phyloP scores from a whole-genome alignment of 768 basidiomycete species.

The Glaciozyma antarctica region DNA sequence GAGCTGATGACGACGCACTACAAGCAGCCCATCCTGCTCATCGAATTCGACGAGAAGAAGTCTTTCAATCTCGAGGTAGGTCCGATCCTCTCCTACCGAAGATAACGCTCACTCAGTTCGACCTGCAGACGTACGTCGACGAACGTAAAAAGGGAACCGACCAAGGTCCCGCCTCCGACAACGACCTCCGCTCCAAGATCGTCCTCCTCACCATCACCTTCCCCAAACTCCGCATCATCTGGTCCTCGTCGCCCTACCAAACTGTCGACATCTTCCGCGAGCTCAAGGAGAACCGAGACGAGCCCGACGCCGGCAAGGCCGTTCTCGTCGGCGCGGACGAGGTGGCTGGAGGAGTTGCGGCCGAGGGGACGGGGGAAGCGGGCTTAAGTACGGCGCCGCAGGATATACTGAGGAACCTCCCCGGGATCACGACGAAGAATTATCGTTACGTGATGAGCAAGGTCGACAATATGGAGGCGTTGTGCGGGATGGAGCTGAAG shows the following conservation, averaged over 20 bases:
- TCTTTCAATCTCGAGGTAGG: slow-evolving; percentile 78
- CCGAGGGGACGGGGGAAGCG: slow-evolving; percentile 54
- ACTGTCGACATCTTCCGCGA: slow-evolving; percentile 87
- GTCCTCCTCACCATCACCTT: slow-evolving; percentile 81
- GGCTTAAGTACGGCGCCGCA: slow-evolving; percentile 53
- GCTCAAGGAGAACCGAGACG: slow-evolving; percentile 65
- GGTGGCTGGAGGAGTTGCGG: slow-evolving; percentile 39
- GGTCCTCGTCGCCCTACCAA: slow-evolving; percentile 92
- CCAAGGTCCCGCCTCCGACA: slow-evolving; percentile 32
- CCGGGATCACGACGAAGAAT: slow-evolving; percentile 77
- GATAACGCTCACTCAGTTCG: not conserved
- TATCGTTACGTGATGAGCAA: slow-evolving; percentile 71
- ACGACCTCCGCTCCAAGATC: slow-evolving; percentile 74
- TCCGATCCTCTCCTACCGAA: not conserved
- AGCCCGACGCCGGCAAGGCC: slow-evolving; percentile 70
- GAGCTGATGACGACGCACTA: slow-evolving; percentile 95
- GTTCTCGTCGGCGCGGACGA: slow-evolving; percentile 72
- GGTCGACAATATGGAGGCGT: slow-evolving; percentile 63
- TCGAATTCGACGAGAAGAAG: slow-evolving; percentile 97
- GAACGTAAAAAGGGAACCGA: slow-evolving; percentile 33
- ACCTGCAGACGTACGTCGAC: slow-evolving; percentile 19
- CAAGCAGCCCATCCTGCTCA: slow-evolving; percentile 81
- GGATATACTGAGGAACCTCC: slow-evolving; percentile 70
- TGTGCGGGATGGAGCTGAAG: slow-evolving; percentile 55
- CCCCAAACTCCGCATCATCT: slow-evolving; percentile 84